Evolutionary conservation across 805 yeast genomes (phyloP), one percentile per base, ranked within the genome.

Genomic region (Danielia reshetovae): DNA sequence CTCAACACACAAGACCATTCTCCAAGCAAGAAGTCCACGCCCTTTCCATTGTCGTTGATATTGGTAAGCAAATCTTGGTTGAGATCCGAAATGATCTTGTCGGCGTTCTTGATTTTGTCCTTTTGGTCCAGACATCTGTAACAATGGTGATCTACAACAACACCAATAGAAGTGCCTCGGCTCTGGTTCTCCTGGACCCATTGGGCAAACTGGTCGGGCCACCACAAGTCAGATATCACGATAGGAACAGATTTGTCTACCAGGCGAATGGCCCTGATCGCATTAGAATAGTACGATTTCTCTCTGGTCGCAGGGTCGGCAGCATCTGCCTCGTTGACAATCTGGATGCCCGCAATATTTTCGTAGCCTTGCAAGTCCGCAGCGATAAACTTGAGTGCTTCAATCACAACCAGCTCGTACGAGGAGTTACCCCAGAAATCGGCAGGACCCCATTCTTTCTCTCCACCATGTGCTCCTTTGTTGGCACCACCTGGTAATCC

Each of bases 401-500:
- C 69, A 11, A 77, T 51, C 9, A 81, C 75, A 18, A 66, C 50
- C 7, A 62, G 51, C 40, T 72, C 71, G 30, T 68, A 50, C 18
- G 67, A 50, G 23, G 58, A 47, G 28, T 63, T 55, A 26, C 45
- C 50, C 89, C 94, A 87, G 48, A 86, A 81, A 8, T 69, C 83
- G 2, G 90, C 78, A 27, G 63, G 52, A 3, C 71, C 72, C 29
- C 79, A 64, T 2, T 22, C 13, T 5, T 21, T 13, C 33, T 78
- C 80, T 7, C 97, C 97, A 47, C 90, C 79, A 56, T 89, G 97
- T 31, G 81, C 85, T 21, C 80, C 83, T 1, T 77, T 73, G 52
- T 93, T 90, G 16, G 97, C 97, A 24, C 97, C 97, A 9, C 86
- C 87, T 4, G 97, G 97, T 7, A 90, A 59, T 0, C 84, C 97